A percentile compares a stretch with the other conserved stretches of the same genome.
phyloP scores from a whole-genome alignment of 495 filamentous ascomycete genomes.

The Mytilinidion resinicola region DNA sequence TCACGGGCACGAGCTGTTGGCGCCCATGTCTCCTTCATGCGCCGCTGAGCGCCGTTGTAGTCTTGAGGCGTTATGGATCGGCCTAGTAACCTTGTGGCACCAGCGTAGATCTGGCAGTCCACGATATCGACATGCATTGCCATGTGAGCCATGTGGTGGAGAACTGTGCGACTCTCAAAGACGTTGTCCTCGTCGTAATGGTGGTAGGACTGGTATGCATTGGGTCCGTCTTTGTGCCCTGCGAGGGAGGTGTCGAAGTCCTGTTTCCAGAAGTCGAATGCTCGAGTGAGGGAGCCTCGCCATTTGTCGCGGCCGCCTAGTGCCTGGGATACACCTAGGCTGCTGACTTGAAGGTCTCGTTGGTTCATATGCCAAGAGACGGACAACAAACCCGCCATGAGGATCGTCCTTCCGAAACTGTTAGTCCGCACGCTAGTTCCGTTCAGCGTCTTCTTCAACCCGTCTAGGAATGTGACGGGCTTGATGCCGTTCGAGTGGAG shows the following conservation, averaged over 20 bases:
- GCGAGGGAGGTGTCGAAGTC: conserved; percentile 84
- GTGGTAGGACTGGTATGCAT: conserved; percentile 25
- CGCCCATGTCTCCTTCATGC: conserved; percentile 87
- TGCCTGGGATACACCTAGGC: conserved; percentile 68
- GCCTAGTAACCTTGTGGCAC: conserved; percentile 75
- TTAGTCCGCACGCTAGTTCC: conserved; percentile 85
- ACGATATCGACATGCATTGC: conserved; percentile 96
- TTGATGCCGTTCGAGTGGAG: conserved; percentile 78
- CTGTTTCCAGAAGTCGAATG: conserved; percentile 91
- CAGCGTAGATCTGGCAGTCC: conserved; percentile 95
- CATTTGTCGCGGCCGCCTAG: conserved; percentile 90
- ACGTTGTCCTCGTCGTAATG: conserved; percentile 64
- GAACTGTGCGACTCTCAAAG: conserved; percentile 77
- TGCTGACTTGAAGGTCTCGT: conserved; percentile 87
- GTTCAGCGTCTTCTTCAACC: conserved; percentile 83
- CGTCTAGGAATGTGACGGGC: conserved; percentile 83
- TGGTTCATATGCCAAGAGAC: conserved; percentile 99
- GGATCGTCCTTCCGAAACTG: conserved; percentile 86
- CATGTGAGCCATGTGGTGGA: conserved; percentile 95
- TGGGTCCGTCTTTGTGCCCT: conserved; percentile 36
- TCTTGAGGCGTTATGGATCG: conserved; percentile 78
- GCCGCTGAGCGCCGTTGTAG: conserved; percentile 68
- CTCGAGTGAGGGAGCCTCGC: conserved; percentile 77
- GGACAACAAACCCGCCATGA: conserved; percentile 90
- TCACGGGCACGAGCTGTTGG: conserved; percentile 87